phyloP scores from a whole-genome alignment of 2,329 filamentous ascomycete genomes.

The Pseudocercospora eumusae region DNA sequence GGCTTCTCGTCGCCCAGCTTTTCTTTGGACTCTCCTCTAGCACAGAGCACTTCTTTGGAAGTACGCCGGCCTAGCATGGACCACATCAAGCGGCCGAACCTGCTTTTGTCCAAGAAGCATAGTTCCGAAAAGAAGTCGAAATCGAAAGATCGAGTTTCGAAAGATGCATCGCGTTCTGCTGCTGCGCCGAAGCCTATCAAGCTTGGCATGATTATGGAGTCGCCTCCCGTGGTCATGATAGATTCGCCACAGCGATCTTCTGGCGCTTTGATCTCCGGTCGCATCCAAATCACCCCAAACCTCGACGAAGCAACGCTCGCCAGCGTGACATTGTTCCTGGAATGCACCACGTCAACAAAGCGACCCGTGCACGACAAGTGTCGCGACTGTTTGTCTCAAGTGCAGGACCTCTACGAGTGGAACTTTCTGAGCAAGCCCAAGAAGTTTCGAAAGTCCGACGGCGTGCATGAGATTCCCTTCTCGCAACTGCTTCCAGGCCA shows the following conservation, averaged over 20 bases:
- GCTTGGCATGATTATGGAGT: constrained; percentile 71
- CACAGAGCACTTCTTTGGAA: constrained; percentile 18
- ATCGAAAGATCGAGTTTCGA: constrained; percentile 33
- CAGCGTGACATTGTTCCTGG: constrained; percentile 70
- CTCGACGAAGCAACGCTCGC: constrained; percentile 67
- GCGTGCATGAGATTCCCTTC: constrained; percentile 80
- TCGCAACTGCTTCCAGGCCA: constrained; percentile 82
- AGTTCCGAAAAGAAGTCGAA: constrained; percentile 24
- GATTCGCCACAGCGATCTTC: constrained; percentile 73
- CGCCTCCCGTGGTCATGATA: constrained; percentile 82
- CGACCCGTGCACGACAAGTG: constrained; percentile 80
- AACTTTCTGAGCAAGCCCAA: constrained; percentile 64
- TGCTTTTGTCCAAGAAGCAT: constrained; percentile 26
- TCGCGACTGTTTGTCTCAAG: constrained; percentile 69
- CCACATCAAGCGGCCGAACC: constrained; percentile 38
- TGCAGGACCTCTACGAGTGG: constrained; percentile 76
- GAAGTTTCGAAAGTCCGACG: constrained; percentile 48
- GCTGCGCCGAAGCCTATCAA: constrained; percentile 48
- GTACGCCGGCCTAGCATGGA: constrained; percentile 38
- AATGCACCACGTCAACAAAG: constrained; percentile 72
- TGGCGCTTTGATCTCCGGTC: constrained; percentile 82
- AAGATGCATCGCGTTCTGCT: constrained; percentile 25
- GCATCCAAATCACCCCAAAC: constrained; percentile 71
- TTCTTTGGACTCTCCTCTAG: constrained; percentile 19
- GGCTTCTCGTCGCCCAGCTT: constrained; percentile 16